These are phyloP conservation scores for Podochytrium sp. DNA, from an alignment of 192 early-diverging fungal genomes.

Conservation along the genomic window DNA sequence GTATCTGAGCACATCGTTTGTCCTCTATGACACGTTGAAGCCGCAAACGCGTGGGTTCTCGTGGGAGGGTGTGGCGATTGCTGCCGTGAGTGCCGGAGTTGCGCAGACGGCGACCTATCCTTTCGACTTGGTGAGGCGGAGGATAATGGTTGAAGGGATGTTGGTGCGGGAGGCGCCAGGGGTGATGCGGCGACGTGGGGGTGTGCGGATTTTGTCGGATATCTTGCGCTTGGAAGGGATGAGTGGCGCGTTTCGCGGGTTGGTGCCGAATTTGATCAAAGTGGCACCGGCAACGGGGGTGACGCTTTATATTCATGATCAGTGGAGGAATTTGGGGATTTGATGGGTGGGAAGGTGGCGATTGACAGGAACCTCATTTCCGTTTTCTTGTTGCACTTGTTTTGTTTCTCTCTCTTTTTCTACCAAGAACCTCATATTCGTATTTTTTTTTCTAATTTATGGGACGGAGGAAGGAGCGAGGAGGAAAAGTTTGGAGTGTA, in stretches of 20 bases:
- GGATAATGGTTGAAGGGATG: constrained; percentile 16
- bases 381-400: neutral
- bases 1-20: constrained; percentile 68
- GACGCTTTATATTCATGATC: constrained; percentile 81
- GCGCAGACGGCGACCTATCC: constrained; percentile 25
- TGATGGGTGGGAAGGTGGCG: neutral
- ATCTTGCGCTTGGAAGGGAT: constrained; percentile 73
- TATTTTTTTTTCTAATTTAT: too few relatives aligned
- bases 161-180: neutral
- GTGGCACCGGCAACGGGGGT: constrained; percentile 85
- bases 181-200: neutral
- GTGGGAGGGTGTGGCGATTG: constrained; percentile 10
- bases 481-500: too few relatives aligned
- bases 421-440: too few relatives aligned
- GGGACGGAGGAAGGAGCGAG: too few relatives aligned
- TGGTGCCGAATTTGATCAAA: constrained; percentile 84
- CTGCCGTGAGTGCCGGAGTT: neutral
- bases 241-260: constrained; percentile 73
- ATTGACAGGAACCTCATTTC: too few relatives aligned
- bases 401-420: constrained; percentile 4
- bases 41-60: neutral
- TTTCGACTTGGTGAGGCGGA: constrained; percentile 10
- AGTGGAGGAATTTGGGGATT: constrained; percentile 61
- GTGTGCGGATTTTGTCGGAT: constrained; percentile 18
- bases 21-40: constrained; percentile 62